Percentiles rank a stretch among this genome's conserved stretches.
Evolutionary conservation across 2,329 filamentous ascomycete species (phyloP).

Genomic region (Talaromyces sp.): DNA sequence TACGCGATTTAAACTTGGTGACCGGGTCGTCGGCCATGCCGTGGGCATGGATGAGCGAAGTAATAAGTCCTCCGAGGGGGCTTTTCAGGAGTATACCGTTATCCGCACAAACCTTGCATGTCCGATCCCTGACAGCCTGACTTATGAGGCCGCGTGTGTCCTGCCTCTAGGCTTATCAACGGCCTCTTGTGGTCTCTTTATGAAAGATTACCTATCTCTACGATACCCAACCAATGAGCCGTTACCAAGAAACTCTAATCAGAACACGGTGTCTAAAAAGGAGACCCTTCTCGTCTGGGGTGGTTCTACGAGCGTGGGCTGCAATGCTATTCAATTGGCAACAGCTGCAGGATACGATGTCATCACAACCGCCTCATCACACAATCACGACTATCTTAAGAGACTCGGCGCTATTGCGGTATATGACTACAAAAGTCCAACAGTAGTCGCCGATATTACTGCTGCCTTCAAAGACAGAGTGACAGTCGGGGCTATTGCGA

Average conservation of each 20-base stretch:
- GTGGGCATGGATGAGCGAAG: constrained; percentile 1
- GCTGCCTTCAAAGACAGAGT: background rate
- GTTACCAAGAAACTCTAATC: background rate
- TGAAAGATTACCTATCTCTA: background rate
- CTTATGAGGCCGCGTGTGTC: background rate
- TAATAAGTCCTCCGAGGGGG: background rate
- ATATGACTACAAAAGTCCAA: background rate
- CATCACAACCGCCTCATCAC: background rate
- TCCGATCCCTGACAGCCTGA: background rate
- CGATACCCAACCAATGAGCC: background rate
- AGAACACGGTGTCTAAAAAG: background rate
- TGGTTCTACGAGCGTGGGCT: background rate
- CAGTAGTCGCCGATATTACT: background rate
- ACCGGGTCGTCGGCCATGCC: constrained; percentile 26
- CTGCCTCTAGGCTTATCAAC: background rate
- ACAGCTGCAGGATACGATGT: background rate
- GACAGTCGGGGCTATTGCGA: background rate
- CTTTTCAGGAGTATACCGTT: background rate
- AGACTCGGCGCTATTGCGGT: background rate
- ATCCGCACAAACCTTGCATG: background rate
- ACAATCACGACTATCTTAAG: background rate
- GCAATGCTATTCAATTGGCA: background rate
- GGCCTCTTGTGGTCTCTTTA: background rate
- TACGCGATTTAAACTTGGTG: constrained; percentile 27
- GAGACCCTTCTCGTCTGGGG: background rate